Conservation (phyloP, 331 rosid genomes). For the Malus hybrid region DNA sequence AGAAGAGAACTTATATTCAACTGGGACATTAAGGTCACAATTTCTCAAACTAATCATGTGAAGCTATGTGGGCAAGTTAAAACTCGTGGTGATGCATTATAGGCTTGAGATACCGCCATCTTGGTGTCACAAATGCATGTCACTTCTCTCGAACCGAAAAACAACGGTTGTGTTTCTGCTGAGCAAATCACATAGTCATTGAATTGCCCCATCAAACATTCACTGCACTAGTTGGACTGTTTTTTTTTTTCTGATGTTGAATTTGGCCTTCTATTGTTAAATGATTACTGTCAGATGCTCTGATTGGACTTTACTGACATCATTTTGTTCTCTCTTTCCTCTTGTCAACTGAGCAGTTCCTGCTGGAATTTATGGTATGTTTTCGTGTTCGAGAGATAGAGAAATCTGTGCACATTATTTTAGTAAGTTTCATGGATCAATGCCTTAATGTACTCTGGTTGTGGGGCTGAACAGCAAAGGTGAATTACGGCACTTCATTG, state of each 20-base stretch:
- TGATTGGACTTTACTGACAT: slow-evolving; percentile 15
- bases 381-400: background rate
- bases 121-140: background rate
- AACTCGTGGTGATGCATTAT: no score
- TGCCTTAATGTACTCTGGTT: slow-evolving; percentile 11
- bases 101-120: background rate
- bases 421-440: background rate
- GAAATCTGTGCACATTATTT: background rate
- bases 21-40: background rate
- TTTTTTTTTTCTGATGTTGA: background rate
- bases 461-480: slow-evolving; percentile 52
- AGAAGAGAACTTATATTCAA: background rate
- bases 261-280: background rate
- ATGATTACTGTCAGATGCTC: no score
- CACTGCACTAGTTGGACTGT: background rate
- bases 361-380: slow-evolving; percentile 88
- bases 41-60: background rate
- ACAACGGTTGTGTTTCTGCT: background rate
- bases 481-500: slow-evolving; percentile 79
- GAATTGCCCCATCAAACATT: background rate
- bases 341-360: slow-evolving; percentile 51
- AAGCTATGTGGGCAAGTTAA: background rate
- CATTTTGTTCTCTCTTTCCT: slow-evolving; percentile 9
- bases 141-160: background rate
- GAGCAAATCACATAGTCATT: background rate